phyloP scores from a whole-genome alignment of 2,329 filamentous ascomycete genomes.

The Calonectria naviculata region DNA sequence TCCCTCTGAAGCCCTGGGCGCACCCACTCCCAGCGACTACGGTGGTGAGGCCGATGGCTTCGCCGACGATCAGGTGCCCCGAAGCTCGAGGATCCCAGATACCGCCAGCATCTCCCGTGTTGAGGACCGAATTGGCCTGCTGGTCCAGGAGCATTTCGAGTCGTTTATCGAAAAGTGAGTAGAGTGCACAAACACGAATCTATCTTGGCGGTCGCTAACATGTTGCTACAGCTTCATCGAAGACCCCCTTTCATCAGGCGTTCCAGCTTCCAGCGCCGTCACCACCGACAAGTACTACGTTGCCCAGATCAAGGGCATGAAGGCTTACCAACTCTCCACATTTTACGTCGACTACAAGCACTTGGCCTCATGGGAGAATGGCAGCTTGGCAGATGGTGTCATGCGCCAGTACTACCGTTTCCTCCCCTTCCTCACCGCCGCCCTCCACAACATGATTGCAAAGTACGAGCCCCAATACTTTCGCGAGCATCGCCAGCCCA shows the following conservation, averaged over 20 bases:
- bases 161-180: conserved; percentile 81
- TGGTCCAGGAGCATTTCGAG: conserved; percentile 82
- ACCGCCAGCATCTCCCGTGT: conserved; percentile 72
- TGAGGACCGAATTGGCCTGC: conserved; percentile 80
- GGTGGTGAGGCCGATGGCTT: conserved; percentile 65
- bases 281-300: conserved; percentile 87
- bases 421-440: conserved; percentile 88
- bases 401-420: conserved; percentile 95
- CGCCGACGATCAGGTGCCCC: conserved; percentile 72
- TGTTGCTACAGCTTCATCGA: conserved; percentile 68
- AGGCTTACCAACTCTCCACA: conserved; percentile 80
- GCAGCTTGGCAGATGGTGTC: conserved; percentile 85
- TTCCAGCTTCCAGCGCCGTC: conserved; percentile 75
- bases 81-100: conserved; percentile 59
- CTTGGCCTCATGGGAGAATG: conserved; percentile 80
- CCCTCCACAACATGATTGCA: conserved; percentile 90
- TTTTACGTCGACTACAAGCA: conserved; percentile 92
- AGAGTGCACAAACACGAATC: not conserved
- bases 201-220: not conserved
- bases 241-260: conserved; percentile 71
- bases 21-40: conserved; percentile 65
- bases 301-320: conserved; percentile 83
- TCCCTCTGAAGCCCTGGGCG: conserved; percentile 71
- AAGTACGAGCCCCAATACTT: conserved; percentile 97
- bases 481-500: conserved; percentile 88